Evolutionary conservation across 306 rosid genomes (phyloP), one percentile per base, ranked within the genome.

Genomic region (Prosopis cineraria): DNA sequence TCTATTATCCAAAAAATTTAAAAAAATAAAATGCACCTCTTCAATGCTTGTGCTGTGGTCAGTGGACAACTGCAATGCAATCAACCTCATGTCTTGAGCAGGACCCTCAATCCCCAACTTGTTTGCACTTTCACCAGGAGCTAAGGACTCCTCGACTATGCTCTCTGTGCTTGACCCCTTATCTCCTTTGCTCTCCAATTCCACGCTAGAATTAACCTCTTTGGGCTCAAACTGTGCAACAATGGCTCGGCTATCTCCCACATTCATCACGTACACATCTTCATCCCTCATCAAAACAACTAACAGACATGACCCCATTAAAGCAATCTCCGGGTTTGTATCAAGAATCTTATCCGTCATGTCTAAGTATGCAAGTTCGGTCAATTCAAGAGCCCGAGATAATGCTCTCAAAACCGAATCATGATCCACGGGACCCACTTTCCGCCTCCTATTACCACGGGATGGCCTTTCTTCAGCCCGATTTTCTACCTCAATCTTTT

Each of bases 251-350:
- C 97, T 92, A 75, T 93, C 97, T 39, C 97, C 97, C 30, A 93
- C 88, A 77, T 93, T 93, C 97, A 93, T 93, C 72, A 93, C 96
- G 79, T 93, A 93, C 47, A 93, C 97, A 82, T 93, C 97, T 74
- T 90, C 96, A 67, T 90, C 96, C 89, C 97, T 93, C 97, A 93
- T 93, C 70, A 93, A 88, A 79, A 81, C 97, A 73, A 79, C 97
- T 75, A 92, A 77, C 73, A 92, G 84, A 63, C 97, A 93, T 11
- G 97, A 93, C 41, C 97, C 97, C 97, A 93, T 90, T 68, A 93
- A 84, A 6, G 97, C 97, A 52, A 93, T 91, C 90, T 93, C 97
- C 5, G 97, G 96, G 69, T 89, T 92, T 1, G 92, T 83, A 84
- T 86, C 93, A 22, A 89, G 87, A 74, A 92, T 90, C 90, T 90